phyloP scores from a whole-genome alignment of 2,329 filamentous ascomycete species.

The Hypoxylon sp. region DNA sequence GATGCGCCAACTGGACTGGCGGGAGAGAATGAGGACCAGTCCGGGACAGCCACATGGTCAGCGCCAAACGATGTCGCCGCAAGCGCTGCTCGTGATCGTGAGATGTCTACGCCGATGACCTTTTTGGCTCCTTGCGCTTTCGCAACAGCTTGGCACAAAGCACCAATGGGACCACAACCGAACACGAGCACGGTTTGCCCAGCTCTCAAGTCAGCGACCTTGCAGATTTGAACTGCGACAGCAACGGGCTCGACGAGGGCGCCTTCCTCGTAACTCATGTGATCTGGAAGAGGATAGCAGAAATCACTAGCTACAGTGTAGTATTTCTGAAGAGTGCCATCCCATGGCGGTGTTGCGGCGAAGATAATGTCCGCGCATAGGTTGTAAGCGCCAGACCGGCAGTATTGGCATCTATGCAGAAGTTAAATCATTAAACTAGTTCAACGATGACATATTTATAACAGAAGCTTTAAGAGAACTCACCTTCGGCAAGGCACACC shows the following conservation, averaged over 20 bases:
- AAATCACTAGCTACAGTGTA: conserved; percentile 64
- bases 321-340: conserved; percentile 66
- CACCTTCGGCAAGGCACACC: conserved; percentile 60
- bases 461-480: not conserved
- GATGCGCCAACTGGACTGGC: conserved; percentile 57
- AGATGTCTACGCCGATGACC: conserved; percentile 65
- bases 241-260: conserved; percentile 68
- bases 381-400: conserved; percentile 60
- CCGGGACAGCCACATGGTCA: conserved; percentile 60
- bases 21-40: conserved; percentile 49
- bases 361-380: conserved; percentile 63
- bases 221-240: conserved; percentile 65
- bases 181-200: conserved; percentile 64
- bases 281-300: conserved; percentile 62
- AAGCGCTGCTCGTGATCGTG: conserved; percentile 59
- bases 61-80: conserved; percentile 61
- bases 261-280: conserved; percentile 65
- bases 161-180: conserved; percentile 66
- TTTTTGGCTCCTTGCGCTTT: conserved; percentile 62
- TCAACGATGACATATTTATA: not conserved
- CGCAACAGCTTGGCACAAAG: conserved; percentile 63
- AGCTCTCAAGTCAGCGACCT: conserved; percentile 58
- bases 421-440: not conserved
- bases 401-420: conserved; percentile 58
- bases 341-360: conserved; percentile 65